phyloP scores from a whole-genome alignment of 768 basidiomycete genomes.

The Chlorophyllum brunneum region DNA sequence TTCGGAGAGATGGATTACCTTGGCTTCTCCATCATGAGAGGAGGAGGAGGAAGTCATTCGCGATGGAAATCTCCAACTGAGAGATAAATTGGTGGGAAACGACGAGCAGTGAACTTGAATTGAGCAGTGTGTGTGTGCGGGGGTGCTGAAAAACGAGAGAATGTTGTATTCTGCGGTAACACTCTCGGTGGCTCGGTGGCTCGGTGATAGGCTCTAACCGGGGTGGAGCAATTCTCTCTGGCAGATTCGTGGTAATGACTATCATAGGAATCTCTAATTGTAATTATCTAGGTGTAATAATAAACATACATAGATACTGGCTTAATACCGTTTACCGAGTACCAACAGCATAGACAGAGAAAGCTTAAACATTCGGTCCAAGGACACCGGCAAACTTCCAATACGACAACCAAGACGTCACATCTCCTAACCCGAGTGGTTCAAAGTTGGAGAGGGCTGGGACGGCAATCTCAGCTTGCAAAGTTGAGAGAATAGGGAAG shows the following conservation, averaged over 20 bases:
- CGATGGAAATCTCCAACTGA: no score
- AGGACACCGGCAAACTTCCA: constrained; percentile 12
- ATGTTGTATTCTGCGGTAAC: no score
- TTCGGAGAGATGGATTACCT: no score
- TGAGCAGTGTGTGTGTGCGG: no score
- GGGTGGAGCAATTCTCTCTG: no score
- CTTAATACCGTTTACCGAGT: background rate
- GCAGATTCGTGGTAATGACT: constrained; percentile 37
- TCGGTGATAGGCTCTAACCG: no score
- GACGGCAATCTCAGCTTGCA: constrained; percentile 4
- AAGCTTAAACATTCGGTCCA: background rate
- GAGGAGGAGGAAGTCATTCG: no score
- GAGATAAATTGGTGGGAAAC: no score
- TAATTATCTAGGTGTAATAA: background rate
- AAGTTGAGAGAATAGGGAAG: constrained; percentile 17
- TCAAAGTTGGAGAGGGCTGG: constrained; percentile 8
- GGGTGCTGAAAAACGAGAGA: no score
- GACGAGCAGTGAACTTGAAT: no score
- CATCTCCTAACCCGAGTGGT: constrained; percentile 13
- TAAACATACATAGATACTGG: background rate
- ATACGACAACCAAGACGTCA: constrained; percentile 16
- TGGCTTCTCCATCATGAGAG: no score
- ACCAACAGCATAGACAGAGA: background rate
- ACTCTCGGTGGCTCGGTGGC: no score
- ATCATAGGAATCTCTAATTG: background rate